A percentile compares a stretch with the other conserved stretches of the same genome.
phyloP scores from a whole-genome alignment of 2,329 filamentous ascomycete genomes.

The Curvularia lunata region DNA sequence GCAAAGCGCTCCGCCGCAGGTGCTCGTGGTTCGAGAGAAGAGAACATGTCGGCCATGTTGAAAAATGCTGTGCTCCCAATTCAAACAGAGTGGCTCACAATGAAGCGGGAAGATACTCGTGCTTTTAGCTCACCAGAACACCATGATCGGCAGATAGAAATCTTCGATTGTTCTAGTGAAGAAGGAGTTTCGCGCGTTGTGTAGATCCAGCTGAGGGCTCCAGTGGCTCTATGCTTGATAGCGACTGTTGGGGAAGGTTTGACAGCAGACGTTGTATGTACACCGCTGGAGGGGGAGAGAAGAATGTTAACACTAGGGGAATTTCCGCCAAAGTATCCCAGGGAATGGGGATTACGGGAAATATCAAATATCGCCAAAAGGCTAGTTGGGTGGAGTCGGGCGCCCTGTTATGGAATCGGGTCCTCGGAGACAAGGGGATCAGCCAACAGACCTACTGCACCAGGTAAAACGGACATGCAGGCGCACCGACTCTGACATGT shows the following conservation, averaged over 20 bases:
- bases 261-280: conserved; percentile 7
- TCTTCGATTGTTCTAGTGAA: conserved; percentile 5
- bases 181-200: conserved; percentile 10
- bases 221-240: neutral
- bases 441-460: conserved; percentile 22
- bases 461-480: conserved; percentile 24
- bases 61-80: conserved; percentile 17
- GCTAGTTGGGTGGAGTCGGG: conserved; percentile 7
- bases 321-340: conserved; percentile 10
- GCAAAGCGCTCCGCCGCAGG: conserved; percentile 31
- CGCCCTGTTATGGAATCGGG: conserved; percentile 7
- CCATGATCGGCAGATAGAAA: conserved; percentile 21
- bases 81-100: conserved; percentile 1
- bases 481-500: conserved; percentile 23
- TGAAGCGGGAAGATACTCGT: conserved; percentile 11
- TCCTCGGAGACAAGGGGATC: conserved; percentile 24
- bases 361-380: conserved; percentile 10
- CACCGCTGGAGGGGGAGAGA: conserved; percentile 8
- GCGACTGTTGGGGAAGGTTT: conserved; percentile 6
- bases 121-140: conserved; percentile 23
- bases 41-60: conserved; percentile 16
- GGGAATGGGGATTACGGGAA: conserved; percentile 10
- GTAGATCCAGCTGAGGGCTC: neutral
- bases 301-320: conserved; percentile 12
- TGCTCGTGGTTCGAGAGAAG: conserved; percentile 12